A percentile compares a stretch with the other conserved stretches of the same genome.
phyloP scores from a whole-genome alignment of 306 rosid genomes.

The Fragaria vesca region DNA sequence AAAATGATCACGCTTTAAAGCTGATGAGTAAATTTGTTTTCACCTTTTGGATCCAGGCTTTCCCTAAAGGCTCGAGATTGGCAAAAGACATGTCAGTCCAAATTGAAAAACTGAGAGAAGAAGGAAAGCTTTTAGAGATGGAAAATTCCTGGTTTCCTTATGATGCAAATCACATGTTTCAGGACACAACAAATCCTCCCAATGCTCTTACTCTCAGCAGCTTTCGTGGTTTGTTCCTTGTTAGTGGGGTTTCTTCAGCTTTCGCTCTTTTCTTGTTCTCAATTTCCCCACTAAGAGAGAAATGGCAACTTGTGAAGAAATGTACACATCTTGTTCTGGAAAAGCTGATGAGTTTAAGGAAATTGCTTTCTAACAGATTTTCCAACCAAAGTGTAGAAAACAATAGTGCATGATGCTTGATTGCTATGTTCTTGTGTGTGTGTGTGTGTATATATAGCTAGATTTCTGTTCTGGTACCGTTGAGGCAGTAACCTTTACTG shows the following conservation, averaged over 20 bases:
- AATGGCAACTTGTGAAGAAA: neutral
- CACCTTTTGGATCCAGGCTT: neutral
- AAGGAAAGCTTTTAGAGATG: constrained; percentile 6
- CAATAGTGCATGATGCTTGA: neutral
- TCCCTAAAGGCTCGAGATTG: constrained; percentile 4
- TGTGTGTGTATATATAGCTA: no score
- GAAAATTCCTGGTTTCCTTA: neutral
- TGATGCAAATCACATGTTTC: neutral
- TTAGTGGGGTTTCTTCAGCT: constrained; percentile 10
- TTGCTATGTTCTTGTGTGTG: no score
- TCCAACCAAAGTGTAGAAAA: neutral
- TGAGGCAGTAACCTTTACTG: no score
- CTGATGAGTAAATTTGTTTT: no score
- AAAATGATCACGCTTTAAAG: neutral
- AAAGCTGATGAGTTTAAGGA: neutral
- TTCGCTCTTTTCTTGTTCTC: neutral
- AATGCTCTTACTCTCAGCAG: neutral
- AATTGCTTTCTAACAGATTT: neutral
- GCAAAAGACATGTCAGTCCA: neutral
- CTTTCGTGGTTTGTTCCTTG: constrained; percentile 11
- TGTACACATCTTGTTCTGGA: neutral
- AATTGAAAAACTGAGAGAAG: neutral
- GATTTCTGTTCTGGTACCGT: no score
- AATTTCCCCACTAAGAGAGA: neutral
- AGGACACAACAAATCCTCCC: neutral